Conservation (phyloP, 1,284 basidiomycete genomes). For the Meripilus lineatus region DNA sequence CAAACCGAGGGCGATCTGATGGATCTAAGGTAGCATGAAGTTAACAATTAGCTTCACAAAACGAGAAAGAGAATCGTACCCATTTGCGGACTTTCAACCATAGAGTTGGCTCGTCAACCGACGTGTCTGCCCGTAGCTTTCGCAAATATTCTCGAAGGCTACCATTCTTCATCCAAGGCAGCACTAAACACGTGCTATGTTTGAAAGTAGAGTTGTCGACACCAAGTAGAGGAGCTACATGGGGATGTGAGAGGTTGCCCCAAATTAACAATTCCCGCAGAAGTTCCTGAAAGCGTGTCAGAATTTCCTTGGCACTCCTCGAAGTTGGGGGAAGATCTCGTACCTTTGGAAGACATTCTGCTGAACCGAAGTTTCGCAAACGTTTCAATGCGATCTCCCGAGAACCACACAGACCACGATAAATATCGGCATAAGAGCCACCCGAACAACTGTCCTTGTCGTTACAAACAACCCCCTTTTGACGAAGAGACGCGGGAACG, state of each 20-base stretch:
- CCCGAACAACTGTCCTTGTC: too few relatives aligned
- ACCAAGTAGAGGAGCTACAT: neutral
- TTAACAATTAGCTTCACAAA: neutral
- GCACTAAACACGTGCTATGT: neutral
- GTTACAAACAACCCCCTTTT: too few relatives aligned
- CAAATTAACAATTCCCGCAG: conserved; percentile 1
- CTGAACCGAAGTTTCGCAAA: too few relatives aligned
- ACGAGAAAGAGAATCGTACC: neutral
- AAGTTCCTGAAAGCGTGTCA: too few relatives aligned
- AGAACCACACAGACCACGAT: too few relatives aligned
- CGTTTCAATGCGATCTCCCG: too few relatives aligned
- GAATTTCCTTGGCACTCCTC: too few relatives aligned
- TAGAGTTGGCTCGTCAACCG: neutral
- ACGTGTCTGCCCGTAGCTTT: neutral
- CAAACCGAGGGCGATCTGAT: conserved; percentile 43
- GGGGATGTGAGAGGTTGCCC: neutral
- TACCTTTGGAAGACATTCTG: too few relatives aligned
- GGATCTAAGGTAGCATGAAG: neutral
- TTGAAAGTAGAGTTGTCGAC: neutral
- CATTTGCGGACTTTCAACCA: conserved; percentile 4
- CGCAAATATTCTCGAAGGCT: neutral
- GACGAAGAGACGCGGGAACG: too few relatives aligned
- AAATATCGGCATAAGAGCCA: too few relatives aligned
- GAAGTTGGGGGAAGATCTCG: too few relatives aligned
- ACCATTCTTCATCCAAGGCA: conserved; percentile 1